A percentile compares a stretch with the other conserved stretches of the same genome.
Evolutionary conservation across 768 basidiomycete species (phyloP).

Genomic region (Lactarius hatsudake): DNA sequence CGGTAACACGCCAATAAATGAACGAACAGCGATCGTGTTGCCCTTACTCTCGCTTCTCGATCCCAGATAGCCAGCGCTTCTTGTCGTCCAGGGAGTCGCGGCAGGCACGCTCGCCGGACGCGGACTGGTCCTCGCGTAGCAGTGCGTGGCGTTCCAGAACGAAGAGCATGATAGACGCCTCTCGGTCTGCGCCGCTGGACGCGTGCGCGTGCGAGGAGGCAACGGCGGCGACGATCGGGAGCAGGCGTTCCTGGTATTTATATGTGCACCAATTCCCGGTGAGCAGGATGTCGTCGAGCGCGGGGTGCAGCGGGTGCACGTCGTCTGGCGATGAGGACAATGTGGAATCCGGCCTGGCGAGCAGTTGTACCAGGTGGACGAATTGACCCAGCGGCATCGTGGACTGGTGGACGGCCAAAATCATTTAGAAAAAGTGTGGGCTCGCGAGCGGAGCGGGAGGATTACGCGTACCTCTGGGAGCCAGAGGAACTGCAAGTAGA

Average conservation of each 20-base stretch:
- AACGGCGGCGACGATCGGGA: slow-evolving; percentile 20
- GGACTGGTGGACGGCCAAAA: slow-evolving; percentile 43
- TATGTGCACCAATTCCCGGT: slow-evolving; percentile 79
- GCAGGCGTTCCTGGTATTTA: slow-evolving; percentile 53
- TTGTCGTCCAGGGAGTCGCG: slow-evolving; percentile 24
- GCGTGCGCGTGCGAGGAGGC: background rate
- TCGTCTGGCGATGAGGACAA: slow-evolving; percentile 30
- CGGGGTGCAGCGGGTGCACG: slow-evolving; percentile 55
- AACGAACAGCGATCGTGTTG: background rate
- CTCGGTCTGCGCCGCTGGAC: slow-evolving; percentile 29
- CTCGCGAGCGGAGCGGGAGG: background rate
- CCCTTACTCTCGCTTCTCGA: slow-evolving; percentile 44
- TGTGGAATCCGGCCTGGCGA: slow-evolving; percentile 39
- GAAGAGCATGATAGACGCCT: slow-evolving; percentile 31
- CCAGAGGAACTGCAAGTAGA: slow-evolving; percentile 26
- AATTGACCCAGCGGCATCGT: slow-evolving; percentile 65
- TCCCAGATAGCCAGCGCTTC: slow-evolving; percentile 39
- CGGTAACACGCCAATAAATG: background rate
- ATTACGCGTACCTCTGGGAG: slow-evolving; percentile 23
- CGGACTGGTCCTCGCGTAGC: slow-evolving; percentile 26
- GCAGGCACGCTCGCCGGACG: slow-evolving; percentile 14
- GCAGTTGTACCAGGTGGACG: slow-evolving; percentile 53
- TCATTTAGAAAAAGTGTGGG: background rate
- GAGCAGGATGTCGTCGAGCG: slow-evolving; percentile 62
- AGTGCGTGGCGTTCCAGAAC: slow-evolving; percentile 8